These are phyloP conservation scores for Candida pini DNA, from an alignment of 805 yeast genomes.

Conservation along the genomic window DNA sequence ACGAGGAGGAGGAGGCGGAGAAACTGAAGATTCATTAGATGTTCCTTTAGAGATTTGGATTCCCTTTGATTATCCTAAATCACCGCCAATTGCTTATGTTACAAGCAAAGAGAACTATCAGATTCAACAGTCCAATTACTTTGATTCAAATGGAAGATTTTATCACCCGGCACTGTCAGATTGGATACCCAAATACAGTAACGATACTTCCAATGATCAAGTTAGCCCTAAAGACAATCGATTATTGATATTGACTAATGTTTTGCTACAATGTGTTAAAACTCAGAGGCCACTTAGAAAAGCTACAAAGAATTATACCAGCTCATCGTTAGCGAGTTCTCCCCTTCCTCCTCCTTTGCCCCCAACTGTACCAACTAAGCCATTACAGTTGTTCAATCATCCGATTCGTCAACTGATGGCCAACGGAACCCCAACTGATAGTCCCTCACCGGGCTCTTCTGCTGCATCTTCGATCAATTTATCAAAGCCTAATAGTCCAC, in stretches of 20 bases:
- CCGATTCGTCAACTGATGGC: background rate
- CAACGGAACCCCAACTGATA: background rate
- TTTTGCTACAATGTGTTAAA: constrained; percentile 15
- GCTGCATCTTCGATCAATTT: constrained; percentile 32
- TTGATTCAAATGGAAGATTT: constrained; percentile 67
- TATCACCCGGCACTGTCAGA: constrained; percentile 62
- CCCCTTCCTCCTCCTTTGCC: constrained; percentile 2
- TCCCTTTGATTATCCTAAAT: constrained; percentile 65
- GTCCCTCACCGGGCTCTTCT: constrained; percentile 14
- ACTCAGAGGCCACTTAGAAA: constrained; percentile 12
- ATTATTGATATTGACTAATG: constrained; percentile 18
- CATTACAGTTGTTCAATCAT: background rate
- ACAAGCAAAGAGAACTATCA: constrained; percentile 36
- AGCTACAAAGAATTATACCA: background rate
- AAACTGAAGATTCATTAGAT: constrained; percentile 16
- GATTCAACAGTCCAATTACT: constrained; percentile 54
- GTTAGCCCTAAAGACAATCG: constrained; percentile 22
- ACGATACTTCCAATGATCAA: constrained; percentile 20
- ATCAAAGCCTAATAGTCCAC: constrained; percentile 54
- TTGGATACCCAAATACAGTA: constrained; percentile 37
- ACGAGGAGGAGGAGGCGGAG: constrained; percentile 17
- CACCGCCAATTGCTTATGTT: constrained; percentile 62
- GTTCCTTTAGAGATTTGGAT: constrained; percentile 72
- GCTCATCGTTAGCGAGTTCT: no score
- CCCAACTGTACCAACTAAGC: background rate